Percentiles rank a stretch among this genome's conserved stretches.
Conservation (phyloP, 768 basidiomycete species). For the Tricholoma sp. region DNA sequence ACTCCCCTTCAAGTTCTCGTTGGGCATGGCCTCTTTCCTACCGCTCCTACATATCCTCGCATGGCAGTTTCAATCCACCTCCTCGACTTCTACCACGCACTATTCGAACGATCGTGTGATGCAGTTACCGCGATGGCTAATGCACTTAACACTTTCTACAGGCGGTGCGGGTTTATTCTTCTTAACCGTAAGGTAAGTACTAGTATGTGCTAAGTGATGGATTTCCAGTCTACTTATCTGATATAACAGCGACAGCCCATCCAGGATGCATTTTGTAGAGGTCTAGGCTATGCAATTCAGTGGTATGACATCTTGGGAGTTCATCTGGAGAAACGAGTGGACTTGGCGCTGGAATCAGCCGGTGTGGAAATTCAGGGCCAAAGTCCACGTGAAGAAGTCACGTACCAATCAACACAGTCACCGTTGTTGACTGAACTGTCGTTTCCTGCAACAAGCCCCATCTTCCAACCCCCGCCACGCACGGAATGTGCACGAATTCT, state of each 20-base stretch:
- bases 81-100: too few relatives aligned
- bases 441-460: not conserved
- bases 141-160: too few relatives aligned
- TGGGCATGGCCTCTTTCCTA: too few relatives aligned
- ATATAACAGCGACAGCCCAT: conserved; percentile 18
- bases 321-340: conserved; percentile 2
- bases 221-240: not conserved
- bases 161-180: conserved; percentile 17
- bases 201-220: not conserved
- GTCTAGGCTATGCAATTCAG: conserved; percentile 14
- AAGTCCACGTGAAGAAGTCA: not conserved
- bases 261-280: conserved; percentile 25
- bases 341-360: conserved; percentile 1
- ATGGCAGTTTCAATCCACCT: too few relatives aligned
- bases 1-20: too few relatives aligned
- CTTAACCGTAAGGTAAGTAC: conserved; percentile 16
- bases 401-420: not conserved
- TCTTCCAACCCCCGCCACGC: not conserved
- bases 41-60: too few relatives aligned
- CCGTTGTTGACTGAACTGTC: not conserved
- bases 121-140: too few relatives aligned
- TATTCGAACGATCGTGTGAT: too few relatives aligned
- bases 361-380: conserved; percentile 1
- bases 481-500: conserved; percentile 16
- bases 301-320: conserved; percentile 13